Percentiles rank a stretch among this genome's conserved stretches.
These are phyloP conservation scores for Talaromyces verruculosus DNA, from an alignment of 2,329 filamentous ascomycete species.

Conservation along the genomic window DNA sequence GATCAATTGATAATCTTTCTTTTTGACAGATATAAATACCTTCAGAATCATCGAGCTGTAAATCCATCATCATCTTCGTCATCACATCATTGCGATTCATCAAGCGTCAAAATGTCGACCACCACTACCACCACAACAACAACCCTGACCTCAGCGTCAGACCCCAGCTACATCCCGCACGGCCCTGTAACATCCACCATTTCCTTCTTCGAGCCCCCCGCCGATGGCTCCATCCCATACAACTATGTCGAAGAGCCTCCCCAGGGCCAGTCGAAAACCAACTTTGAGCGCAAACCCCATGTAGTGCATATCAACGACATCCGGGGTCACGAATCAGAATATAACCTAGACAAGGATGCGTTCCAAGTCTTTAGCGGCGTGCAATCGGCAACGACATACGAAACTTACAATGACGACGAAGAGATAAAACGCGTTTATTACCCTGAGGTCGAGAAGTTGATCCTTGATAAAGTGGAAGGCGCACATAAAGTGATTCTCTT, in stretches of 20 bases:
- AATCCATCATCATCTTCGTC: neutral
- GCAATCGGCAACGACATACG: constrained; percentile 54
- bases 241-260: constrained; percentile 67
- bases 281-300: constrained; percentile 57
- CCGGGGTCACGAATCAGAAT: constrained; percentile 66
- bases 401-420: constrained; percentile 66
- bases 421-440: constrained; percentile 73
- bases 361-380: constrained; percentile 66
- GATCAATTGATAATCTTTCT: neutral
- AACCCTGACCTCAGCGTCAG: constrained; percentile 29
- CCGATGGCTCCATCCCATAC: constrained; percentile 61
- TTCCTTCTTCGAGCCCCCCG: constrained; percentile 64
- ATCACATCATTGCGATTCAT: neutral
- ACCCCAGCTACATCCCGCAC: constrained; percentile 48
- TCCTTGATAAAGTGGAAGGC: constrained; percentile 67
- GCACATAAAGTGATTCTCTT: constrained; percentile 70
- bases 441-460: constrained; percentile 73
- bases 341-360: constrained; percentile 69
- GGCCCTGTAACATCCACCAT: no score
- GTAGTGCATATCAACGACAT: constrained; percentile 68
- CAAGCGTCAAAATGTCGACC: neutral
- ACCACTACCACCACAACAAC: constrained; percentile 16
- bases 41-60: no score
- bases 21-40: neutral
- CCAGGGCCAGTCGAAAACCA: constrained; percentile 61